Conservation (phyloP, 2,329 filamentous ascomycete species). For the Exophiala lecanii-corni region DNA sequence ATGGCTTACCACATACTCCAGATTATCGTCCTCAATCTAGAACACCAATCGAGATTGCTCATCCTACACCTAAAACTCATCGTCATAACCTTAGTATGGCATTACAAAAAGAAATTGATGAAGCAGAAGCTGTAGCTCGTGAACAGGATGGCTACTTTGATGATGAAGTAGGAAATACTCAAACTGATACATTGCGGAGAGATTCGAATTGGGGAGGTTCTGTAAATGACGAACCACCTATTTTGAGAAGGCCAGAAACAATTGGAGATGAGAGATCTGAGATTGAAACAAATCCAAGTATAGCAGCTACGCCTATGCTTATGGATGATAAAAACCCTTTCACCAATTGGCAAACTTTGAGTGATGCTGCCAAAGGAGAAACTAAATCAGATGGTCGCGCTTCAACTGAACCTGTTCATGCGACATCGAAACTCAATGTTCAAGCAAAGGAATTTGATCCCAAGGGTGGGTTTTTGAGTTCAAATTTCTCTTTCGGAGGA, state of each 20-base stretch:
- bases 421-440: constrained; percentile 76
- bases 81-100: constrained; percentile 71
- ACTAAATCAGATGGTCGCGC: constrained; percentile 1
- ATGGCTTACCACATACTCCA: constrained; percentile 18
- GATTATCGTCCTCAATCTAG: constrained; percentile 9
- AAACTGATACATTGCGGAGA: constrained; percentile 27
- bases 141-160: constrained; percentile 24
- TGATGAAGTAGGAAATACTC: constrained; percentile 20
- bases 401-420: constrained; percentile 42
- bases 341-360: constrained; percentile 21
- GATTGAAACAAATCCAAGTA: constrained; percentile 69
- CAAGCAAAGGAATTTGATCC: constrained; percentile 76
- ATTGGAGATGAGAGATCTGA: constrained; percentile 35
- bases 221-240: constrained; percentile 43
- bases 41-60: constrained; percentile 50
- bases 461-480: constrained; percentile 46
- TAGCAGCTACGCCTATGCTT: constrained; percentile 61
- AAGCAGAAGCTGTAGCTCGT: constrained; percentile 60
- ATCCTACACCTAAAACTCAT: constrained; percentile 58
- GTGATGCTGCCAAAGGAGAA: constrained; percentile 21
- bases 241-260: constrained; percentile 24
- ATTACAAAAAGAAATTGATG: constrained; percentile 78
- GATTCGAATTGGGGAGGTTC: constrained; percentile 26
- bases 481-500: constrained; percentile 40
- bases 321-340: constrained; percentile 31